These are phyloP conservation scores for Nadsonia starkeyi-henricii DNA, from an alignment of 1,139 yeast genomes.

Conservation along the genomic window DNA sequence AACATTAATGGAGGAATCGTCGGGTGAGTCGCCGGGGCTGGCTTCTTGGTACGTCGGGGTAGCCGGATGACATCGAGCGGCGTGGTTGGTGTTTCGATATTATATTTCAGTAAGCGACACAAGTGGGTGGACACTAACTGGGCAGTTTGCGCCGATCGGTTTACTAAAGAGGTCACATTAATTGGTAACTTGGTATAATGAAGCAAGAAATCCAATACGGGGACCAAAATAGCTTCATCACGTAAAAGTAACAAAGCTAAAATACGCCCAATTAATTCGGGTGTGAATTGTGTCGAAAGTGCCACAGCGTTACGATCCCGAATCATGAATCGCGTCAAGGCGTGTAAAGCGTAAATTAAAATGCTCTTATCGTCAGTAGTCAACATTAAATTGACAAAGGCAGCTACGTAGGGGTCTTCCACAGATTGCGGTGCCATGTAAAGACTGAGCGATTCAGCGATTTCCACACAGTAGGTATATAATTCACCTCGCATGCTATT, in stretches of 20 bases:
- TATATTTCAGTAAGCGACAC: conserved; percentile 43
- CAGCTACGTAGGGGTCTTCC: conserved; percentile 26
- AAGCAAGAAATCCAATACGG: conserved; percentile 51
- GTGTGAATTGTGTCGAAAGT: conserved; percentile 20
- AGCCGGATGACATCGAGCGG: neutral
- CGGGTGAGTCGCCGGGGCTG: conserved; percentile 50
- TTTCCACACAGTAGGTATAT: conserved; percentile 57
- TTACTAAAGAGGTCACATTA: conserved; percentile 28
- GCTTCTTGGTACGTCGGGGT: conserved; percentile 17
- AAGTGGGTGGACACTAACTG: conserved; percentile 38
- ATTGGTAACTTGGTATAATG: conserved; percentile 35
- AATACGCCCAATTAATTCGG: conserved; percentile 20
- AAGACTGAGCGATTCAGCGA: conserved; percentile 73
- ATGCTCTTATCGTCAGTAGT: conserved; percentile 24
- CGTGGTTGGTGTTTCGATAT: conserved; percentile 24
- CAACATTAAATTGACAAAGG: conserved; percentile 15
- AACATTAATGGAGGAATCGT: conserved; percentile 45
- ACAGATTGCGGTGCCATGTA: conserved; percentile 60
- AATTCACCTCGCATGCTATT: conserved; percentile 36
- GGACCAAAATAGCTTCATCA: conserved; percentile 49
- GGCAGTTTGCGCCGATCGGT: conserved; percentile 26
- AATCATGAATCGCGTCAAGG: conserved; percentile 26
- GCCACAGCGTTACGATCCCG: conserved; percentile 27
- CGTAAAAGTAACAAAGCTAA: conserved; percentile 33
- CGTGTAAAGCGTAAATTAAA: conserved; percentile 25